Evolutionary conservation across 495 filamentous ascomycete genomes (phyloP).

Genomic region (Lasiosphaeris hirsuta): DNA sequence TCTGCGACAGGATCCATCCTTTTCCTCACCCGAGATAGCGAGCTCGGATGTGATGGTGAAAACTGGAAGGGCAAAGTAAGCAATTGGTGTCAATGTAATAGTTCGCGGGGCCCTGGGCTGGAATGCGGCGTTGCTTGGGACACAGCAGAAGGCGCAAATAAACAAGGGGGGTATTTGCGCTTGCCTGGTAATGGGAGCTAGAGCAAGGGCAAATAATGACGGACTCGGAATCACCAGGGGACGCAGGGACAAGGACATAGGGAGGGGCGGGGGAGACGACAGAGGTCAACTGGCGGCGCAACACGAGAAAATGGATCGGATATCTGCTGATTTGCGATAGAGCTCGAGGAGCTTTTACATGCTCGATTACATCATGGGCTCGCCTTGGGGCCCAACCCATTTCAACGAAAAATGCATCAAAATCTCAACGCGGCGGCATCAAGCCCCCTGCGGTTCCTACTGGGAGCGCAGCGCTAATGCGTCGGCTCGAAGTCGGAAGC

Average conservation of each 20-base stretch:
- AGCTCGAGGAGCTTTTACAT: slow-evolving; percentile 13
- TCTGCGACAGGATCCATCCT: slow-evolving; percentile 36
- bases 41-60: no score
- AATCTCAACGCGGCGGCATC: neutral
- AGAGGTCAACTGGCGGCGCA: neutral
- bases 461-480: slow-evolving; percentile 4
- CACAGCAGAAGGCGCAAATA: slow-evolving; percentile 3
- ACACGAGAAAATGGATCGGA: slow-evolving; percentile 6
- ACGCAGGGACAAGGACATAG: no score
- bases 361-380: slow-evolving; percentile 34
- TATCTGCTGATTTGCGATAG: neutral
- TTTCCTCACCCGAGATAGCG: neutral
- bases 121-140: slow-evolving; percentile 4
- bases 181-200: neutral
- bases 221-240: no score
- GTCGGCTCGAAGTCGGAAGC: neutral
- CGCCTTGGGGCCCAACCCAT: slow-evolving; percentile 11
- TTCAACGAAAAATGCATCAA: slow-evolving; percentile 14
- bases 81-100: neutral
- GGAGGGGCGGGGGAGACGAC: no score
- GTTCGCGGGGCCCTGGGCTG: neutral
- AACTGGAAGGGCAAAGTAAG: no score
- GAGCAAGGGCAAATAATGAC: no score
- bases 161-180: neutral
- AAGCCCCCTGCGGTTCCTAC: slow-evolving; percentile 12